Conservation (phyloP, 441 rosid species). For the Theobroma grandiflorum region DNA sequence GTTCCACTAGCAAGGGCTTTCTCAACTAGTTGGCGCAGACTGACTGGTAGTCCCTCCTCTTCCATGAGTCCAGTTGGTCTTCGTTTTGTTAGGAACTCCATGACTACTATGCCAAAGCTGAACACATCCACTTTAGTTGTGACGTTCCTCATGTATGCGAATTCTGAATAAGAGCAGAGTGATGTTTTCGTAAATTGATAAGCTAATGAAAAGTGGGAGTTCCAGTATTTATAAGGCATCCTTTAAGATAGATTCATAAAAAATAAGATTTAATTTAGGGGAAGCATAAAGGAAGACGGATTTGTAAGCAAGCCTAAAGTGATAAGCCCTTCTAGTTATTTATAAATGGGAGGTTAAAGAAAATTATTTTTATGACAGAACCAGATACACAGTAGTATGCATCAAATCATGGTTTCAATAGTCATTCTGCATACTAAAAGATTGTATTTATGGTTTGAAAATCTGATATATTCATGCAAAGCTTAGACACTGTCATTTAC, state of each 20-base stretch:
- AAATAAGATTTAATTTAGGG: too few relatives aligned
- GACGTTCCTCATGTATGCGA: conserved; percentile 81
- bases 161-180: conserved; percentile 49
- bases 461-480: not conserved
- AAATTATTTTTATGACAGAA: too few relatives aligned
- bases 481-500: not conserved
- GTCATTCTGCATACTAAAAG: too few relatives aligned
- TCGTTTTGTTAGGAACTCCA: conserved; percentile 72
- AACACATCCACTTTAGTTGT: conserved; percentile 85
- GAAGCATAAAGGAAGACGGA: too few relatives aligned
- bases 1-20: conserved; percentile 49
- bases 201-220: not conserved
- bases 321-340: too few relatives aligned
- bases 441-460: not conserved
- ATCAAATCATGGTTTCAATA: not conserved
- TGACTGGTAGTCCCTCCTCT: conserved; percentile 57
- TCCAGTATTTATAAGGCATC: not conserved
- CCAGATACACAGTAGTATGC: not conserved
- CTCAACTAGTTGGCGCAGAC: conserved; percentile 62
- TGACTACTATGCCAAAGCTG: conserved; percentile 78
- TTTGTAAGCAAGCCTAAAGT: too few relatives aligned
- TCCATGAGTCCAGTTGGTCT: conserved; percentile 74
- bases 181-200: not conserved
- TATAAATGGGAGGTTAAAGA: too few relatives aligned
- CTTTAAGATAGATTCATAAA: too few relatives aligned